Evolutionary conservation across 257 asterid genomes (phyloP), one percentile per base, ranked within the genome.

Genomic region (Cruciata laevipes): DNA sequence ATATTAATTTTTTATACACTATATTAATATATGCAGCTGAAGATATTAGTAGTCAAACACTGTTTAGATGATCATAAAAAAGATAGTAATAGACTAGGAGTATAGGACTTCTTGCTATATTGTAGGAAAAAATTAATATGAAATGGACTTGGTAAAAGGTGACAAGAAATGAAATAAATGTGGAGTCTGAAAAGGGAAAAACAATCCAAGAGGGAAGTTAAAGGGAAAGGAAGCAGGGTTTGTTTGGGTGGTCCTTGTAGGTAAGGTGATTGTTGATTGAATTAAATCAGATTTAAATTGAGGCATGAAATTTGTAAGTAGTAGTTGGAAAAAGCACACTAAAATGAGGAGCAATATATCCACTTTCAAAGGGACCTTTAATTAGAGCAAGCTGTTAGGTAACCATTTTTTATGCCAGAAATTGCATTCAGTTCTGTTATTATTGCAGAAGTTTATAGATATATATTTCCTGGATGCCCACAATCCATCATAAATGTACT

Each of bases 231-330:
- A 12, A 7, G 42, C 32, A 67, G 62, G n/a, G 61, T 32, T 32
- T 52, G 63, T 49, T 53, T 62, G 75, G 73, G 70, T 73, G 67
- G 55, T 77, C 66, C 66, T 38, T 17, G 66, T 17, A 74, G 77
- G 67, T 67, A 77, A 73, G 77, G 71, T 33, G 35, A 76, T 72
- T 32, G 74, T 12, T 72, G 70, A 58, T 58, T 51, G 32, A 63
- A 76, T 49, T 73, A 53, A 35, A 59, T 23, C 58, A 42, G 59
- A 60, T 52, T 61, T 49, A 27, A 27, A 66, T 51, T 60, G 68
- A 32, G 37, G 47, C 60, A 58, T 24, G 67, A 52, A 73, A 66
- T 23, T 65, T 62, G 65, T 73, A 73, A 65, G 37, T 32, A 72
- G 71, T 77, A 18, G 78, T 73, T 69, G 78, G 67, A 67, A 30